Percentiles rank a stretch among this genome's conserved stretches.
Evolutionary conservation across 768 basidiomycete species (phyloP).

Genomic region (Panellus pusillus): DNA sequence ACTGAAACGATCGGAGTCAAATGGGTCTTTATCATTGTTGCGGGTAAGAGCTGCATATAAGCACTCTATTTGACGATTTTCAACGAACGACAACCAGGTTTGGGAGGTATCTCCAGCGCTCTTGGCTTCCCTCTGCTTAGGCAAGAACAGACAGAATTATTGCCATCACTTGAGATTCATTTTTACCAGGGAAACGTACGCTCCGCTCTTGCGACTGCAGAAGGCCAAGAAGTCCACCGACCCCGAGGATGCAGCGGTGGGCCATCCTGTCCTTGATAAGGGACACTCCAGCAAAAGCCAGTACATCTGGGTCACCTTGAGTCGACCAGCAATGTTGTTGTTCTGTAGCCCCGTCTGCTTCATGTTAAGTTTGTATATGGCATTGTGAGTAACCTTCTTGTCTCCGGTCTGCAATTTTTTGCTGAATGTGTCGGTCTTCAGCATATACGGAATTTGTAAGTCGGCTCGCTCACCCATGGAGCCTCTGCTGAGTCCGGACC

Average conservation of each 20-base stretch:
- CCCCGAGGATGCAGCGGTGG: slow-evolving; percentile 36
- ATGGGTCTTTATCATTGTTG: slow-evolving; percentile 50
- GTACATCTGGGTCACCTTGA: slow-evolving; percentile 53
- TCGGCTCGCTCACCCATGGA: slow-evolving; percentile 13
- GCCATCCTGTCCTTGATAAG: slow-evolving; percentile 17
- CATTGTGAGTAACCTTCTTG: slow-evolving; percentile 43
- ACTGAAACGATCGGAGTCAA: slow-evolving; percentile 47
- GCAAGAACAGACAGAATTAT: neutral
- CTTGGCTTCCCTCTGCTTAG: slow-evolving; percentile 45
- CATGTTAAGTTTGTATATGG: slow-evolving; percentile 64
- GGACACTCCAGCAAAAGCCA: slow-evolving; percentile 26
- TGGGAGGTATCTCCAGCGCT: slow-evolving; percentile 31
- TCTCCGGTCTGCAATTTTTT: neutral
- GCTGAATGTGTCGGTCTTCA: slow-evolving; percentile 18
- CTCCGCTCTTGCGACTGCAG: slow-evolving; percentile 48
- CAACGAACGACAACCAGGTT: neutral
- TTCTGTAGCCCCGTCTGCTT: slow-evolving; percentile 62
- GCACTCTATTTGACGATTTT: neutral
- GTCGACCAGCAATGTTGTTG: slow-evolving; percentile 54
- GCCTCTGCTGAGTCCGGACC: neutral
- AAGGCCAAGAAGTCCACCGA: slow-evolving; percentile 30
- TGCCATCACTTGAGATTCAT: no score
- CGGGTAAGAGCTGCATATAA: slow-evolving; percentile 13
- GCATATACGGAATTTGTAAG: slow-evolving; percentile 43
- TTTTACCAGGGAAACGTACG: slow-evolving; percentile 50